Evolutionary conservation across 441 rosid species (phyloP).

Genomic region (Mallotus repandus): DNA sequence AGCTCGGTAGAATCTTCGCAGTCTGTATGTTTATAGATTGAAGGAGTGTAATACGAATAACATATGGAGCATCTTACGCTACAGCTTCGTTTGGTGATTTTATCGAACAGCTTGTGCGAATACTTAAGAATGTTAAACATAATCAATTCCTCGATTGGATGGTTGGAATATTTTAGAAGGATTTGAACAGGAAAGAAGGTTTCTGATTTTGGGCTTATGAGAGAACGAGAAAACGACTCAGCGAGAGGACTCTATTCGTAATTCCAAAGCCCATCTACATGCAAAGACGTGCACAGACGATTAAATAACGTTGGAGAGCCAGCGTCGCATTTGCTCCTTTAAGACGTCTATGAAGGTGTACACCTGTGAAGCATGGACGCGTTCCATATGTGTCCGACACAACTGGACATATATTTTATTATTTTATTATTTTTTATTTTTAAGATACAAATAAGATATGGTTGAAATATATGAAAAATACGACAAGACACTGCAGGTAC

Average conservation of each 20-base stretch:
- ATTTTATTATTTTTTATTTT: too few species aligned
- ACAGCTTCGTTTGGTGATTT: constrained; percentile 20
- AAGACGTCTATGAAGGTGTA: too few species aligned
- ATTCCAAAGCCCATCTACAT: neutral
- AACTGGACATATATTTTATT: too few species aligned
- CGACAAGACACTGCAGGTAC: too few species aligned
- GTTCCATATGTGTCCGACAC: too few species aligned
- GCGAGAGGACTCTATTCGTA: neutral
- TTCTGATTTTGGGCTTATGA: neutral
- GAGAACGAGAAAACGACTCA: neutral
- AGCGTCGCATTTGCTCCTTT: neutral
- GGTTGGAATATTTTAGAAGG: neutral
- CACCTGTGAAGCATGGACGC: too few species aligned
- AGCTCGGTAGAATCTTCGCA: constrained; percentile 2
- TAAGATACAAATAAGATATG: too few species aligned
- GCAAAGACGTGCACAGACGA: neutral
- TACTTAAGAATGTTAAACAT: neutral
- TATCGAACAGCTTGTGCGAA: constrained; percentile 22
- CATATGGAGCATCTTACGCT: neutral
- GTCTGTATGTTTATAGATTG: neutral
- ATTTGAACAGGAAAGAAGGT: neutral
- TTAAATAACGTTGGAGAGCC: neutral
- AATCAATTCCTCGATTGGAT: too few species aligned
- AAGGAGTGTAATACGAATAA: constrained; percentile 1
- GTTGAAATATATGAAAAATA: too few species aligned